Conservation (phyloP, 192 early-diverging fungal genomes). For the Backusella luteola region DNA sequence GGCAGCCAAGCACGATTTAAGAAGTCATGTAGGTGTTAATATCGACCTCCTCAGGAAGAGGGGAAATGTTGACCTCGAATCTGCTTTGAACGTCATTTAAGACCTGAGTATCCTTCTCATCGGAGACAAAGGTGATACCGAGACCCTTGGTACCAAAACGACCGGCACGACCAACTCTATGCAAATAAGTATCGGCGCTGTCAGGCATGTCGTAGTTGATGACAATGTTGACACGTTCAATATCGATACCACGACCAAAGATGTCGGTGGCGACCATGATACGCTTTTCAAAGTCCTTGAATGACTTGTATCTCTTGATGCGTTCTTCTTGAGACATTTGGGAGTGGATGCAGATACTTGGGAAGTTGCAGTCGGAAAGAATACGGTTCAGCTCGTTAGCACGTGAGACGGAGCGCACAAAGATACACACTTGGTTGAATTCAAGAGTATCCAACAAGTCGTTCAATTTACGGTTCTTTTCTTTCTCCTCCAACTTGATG, state of each 20-base stretch:
- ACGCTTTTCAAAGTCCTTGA: slow-evolving; percentile 93
- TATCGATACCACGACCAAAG: slow-evolving; percentile 98
- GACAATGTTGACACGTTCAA: slow-evolving; percentile 98
- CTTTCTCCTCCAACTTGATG: slow-evolving; percentile 76
- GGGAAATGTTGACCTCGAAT: slow-evolving; percentile 94
- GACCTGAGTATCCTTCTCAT: slow-evolving; percentile 71
- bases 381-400: slow-evolving; percentile 88
- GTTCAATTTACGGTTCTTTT: slow-evolving; percentile 94
- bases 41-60: slow-evolving; percentile 87
- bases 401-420: slow-evolving; percentile 88
- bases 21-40: slow-evolving; percentile 68
- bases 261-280: slow-evolving; percentile 98
- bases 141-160: slow-evolving; percentile 99
- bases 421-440: slow-evolving; percentile 98
- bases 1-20: slow-evolving; percentile 1
- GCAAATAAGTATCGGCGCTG: slow-evolving; percentile 86
- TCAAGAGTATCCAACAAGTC: slow-evolving; percentile 91
- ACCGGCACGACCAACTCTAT: slow-evolving; percentile 97
- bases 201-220: slow-evolving; percentile 99
- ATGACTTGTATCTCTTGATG: slow-evolving; percentile 88
- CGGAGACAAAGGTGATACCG: slow-evolving; percentile 91
- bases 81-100: slow-evolving; percentile 88
- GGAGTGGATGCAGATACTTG: slow-evolving; percentile 91
- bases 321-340: slow-evolving; percentile 90
- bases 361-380: slow-evolving; percentile 88